Evolutionary conservation across 1,284 basidiomycete species (phyloP), one percentile per base, ranked within the genome.

Genomic region (Chalciporus piperatoides): DNA sequence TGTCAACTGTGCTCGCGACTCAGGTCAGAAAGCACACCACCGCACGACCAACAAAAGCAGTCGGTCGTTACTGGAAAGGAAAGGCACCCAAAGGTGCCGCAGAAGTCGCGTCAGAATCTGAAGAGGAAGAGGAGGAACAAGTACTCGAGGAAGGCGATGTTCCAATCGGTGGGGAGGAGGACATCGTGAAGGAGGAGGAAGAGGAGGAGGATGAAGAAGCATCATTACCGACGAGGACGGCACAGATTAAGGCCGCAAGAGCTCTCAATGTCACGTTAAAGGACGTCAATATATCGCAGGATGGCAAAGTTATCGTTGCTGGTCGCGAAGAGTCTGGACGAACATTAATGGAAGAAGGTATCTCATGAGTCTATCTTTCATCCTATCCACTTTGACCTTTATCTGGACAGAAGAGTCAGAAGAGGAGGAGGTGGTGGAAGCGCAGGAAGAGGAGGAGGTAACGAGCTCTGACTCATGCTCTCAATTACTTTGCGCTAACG

Each of bases 51-150:
- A 77, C 86, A 17, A 74, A 78, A 42, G 87, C 90, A 11, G 88
- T 81, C 5, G 84, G 80, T 17, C 82, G 88, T 6, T 91, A 92
- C 67, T 87, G 87, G 84, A 87, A 86, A 59, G 88, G 90, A 49
- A 90, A 90, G 59, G 88, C 82, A 0, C 89, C 89, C 1, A 90
- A 90, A 67, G 87, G 86, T 42, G 77, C 72, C 36, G 69, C 69
- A 1, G 79, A 80, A 25, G 69, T 72, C 21, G 73, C 78, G 17
- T 82, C 81, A 1, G 84, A 86, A 53, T 84, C 82, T 19, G 74
- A 74, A 21, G 82, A 85, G 39, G 75, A 76, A 27, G 80, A 79
- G 23, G 79, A 83, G 43, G 76, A 74, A 37, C 78, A 79, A 33
- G 67, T 56, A 17, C 68, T 68, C 12, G 68, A 75, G 51, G 79